These are phyloP conservation scores for Penicillium silybi DNA, from an alignment of 495 filamentous ascomycete species.

Conservation along the genomic window DNA sequence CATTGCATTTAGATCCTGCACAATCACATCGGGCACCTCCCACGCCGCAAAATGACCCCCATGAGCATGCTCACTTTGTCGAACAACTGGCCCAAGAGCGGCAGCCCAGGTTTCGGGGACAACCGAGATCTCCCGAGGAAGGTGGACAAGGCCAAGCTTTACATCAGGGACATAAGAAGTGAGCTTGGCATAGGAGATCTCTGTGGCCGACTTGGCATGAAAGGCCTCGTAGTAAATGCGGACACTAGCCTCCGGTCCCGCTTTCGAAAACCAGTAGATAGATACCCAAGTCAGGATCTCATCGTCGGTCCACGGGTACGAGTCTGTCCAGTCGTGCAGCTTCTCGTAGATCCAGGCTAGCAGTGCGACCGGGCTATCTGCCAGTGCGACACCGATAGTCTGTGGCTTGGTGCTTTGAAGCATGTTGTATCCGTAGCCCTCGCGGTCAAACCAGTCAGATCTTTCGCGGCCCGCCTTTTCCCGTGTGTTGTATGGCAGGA, in stretches of 20 bases:
- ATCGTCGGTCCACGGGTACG: slow-evolving; percentile 64
- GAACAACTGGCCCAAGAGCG: slow-evolving; percentile 51
- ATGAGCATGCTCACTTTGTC: slow-evolving; percentile 44
- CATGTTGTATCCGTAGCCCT: slow-evolving; percentile 54
- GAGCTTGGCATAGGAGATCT: slow-evolving; percentile 11
- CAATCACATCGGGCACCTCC: slow-evolving; percentile 53
- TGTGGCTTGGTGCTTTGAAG: slow-evolving; percentile 60
- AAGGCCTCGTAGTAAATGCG: slow-evolving; percentile 59
- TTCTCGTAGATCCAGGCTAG: slow-evolving; percentile 70
- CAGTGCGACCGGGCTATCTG: slow-evolving; percentile 58
- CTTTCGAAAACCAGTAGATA: slow-evolving; percentile 57
- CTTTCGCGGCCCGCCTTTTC: slow-evolving; percentile 44
- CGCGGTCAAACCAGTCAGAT: slow-evolving; percentile 44
- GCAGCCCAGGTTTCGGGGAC: slow-evolving; percentile 49
- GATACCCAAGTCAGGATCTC: slow-evolving; percentile 63
- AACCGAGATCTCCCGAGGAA: slow-evolving; percentile 49
- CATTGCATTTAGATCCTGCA: slow-evolving; percentile 53
- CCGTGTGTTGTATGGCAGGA: slow-evolving; percentile 22
- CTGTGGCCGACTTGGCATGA: slow-evolving; percentile 13
- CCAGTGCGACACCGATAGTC: slow-evolving; percentile 54
- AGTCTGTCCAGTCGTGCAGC: slow-evolving; percentile 63
- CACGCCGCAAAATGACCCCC: slow-evolving; percentile 65
- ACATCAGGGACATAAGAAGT: slow-evolving; percentile 30
- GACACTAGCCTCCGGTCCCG: slow-evolving; percentile 52
- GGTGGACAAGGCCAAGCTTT: slow-evolving; percentile 50